These are phyloP conservation scores for Albugo laibachii DNA, from an alignment of 352 stramenopile species.

Conservation along the genomic window DNA sequence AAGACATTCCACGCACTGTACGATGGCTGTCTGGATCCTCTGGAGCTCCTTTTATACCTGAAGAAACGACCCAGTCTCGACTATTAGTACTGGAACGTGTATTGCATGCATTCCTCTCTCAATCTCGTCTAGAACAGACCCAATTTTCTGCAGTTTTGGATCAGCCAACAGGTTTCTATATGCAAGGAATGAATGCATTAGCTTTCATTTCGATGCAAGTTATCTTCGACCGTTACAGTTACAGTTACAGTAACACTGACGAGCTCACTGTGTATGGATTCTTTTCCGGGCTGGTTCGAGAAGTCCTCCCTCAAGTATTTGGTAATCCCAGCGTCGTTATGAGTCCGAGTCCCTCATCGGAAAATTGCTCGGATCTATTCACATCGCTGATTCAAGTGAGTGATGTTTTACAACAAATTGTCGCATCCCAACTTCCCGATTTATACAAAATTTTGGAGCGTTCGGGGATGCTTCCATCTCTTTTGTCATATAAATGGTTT, in stretches of 20 bases:
- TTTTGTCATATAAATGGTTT: constrained; percentile 80
- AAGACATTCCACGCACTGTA: constrained; percentile 60
- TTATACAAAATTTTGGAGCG: constrained; percentile 33
- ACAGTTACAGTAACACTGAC: constrained; percentile 8
- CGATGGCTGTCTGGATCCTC: constrained; percentile 44
- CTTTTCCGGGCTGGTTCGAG: constrained; percentile 33
- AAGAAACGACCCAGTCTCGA: constrained; percentile 11
- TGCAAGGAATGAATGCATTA: constrained; percentile 75
- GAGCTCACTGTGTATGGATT: constrained; percentile 32
- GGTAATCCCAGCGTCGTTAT: constrained; percentile 14
- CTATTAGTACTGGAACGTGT: constrained; percentile 23
- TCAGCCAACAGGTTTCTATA: constrained; percentile 34
- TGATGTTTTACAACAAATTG: constrained; percentile 47
- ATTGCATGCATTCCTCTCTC: constrained; percentile 36
- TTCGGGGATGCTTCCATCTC: constrained; percentile 41
- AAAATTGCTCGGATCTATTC: constrained; percentile 45
- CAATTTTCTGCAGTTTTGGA: background rate
- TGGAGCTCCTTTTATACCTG: constrained; percentile 27
- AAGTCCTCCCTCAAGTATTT: constrained; percentile 61
- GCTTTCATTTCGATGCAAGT: constrained; percentile 58
- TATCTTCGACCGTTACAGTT: no score
- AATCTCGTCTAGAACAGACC: background rate
- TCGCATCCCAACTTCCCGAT: constrained; percentile 35
- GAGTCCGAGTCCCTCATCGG: constrained; percentile 12
- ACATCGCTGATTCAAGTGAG: constrained; percentile 51